Percentiles rank a stretch among this genome's conserved stretches.
Conservation (phyloP, 2,329 filamentous ascomycete species). For the Chaetomiaceae sp. region DNA sequence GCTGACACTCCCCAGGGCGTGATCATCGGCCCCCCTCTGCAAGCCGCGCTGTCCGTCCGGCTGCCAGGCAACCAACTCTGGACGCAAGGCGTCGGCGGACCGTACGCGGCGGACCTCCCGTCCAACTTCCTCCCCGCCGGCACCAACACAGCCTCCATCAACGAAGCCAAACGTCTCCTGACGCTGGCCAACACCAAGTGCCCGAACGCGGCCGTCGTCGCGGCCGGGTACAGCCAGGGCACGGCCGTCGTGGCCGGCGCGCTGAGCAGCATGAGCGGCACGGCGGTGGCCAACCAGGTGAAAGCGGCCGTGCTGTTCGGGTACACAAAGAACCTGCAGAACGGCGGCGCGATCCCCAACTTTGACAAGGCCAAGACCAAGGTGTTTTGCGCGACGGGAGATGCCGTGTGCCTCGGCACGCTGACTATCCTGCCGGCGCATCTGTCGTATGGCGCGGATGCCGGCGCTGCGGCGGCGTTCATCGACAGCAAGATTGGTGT, state of each 20-base stretch:
- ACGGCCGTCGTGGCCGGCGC: too few relatives aligned
- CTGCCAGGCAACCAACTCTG: slow-evolving; percentile 30
- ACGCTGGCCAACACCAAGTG: slow-evolving; percentile 36
- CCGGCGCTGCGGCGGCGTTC: slow-evolving; percentile 2
- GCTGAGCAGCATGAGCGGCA: too few relatives aligned
- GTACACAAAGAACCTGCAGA: slow-evolving; percentile 40
- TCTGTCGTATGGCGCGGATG: slow-evolving; percentile 9
- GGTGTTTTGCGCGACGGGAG: slow-evolving; percentile 34
- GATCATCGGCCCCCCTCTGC: slow-evolving; percentile 9
- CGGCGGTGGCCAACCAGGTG: slow-evolving; percentile 30
- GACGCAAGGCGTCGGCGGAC: slow-evolving; percentile 38
- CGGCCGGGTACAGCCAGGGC: slow-evolving; percentile 37
- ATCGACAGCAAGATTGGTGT: background rate
- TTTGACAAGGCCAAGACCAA: slow-evolving; percentile 31
- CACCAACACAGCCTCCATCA: slow-evolving; percentile 29
- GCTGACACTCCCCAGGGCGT: background rate
- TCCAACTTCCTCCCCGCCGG: slow-evolving; percentile 19
- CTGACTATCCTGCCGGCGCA: slow-evolving; percentile 33
- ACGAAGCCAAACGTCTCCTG: slow-evolving; percentile 36
- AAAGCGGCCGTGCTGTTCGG: slow-evolving; percentile 28
- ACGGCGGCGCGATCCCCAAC: slow-evolving; percentile 33
- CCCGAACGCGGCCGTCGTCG: slow-evolving; percentile 35
- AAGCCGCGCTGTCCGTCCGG: slow-evolving; percentile 21
- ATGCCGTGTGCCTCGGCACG: slow-evolving; percentile 29
- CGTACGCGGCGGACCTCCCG: slow-evolving; percentile 26